phyloP scores from a whole-genome alignment of 345 rosid genomes.

The Moricandia moricandioides region DNA sequence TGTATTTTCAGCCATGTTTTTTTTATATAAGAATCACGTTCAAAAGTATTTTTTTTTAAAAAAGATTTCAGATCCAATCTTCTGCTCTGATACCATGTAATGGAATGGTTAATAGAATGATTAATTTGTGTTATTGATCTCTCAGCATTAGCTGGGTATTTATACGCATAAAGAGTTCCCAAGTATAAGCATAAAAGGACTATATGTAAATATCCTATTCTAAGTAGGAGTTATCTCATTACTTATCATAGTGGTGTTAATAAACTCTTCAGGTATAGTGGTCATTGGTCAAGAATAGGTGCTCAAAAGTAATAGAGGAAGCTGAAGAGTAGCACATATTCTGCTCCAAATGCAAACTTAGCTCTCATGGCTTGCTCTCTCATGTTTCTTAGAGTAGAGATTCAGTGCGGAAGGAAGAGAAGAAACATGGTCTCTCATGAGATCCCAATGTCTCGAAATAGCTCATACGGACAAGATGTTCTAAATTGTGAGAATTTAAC shows the following conservation, averaged over 20 bases:
- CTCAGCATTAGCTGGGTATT: no score
- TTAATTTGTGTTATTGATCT: no score
- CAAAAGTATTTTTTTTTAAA: no score
- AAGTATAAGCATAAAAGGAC: no score
- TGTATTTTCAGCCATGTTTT: no score
- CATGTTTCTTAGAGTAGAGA: conserved; percentile 43
- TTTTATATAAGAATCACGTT: no score
- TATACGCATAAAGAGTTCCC: no score
- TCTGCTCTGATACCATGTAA: no score
- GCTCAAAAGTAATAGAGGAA: neutral
- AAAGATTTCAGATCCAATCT: no score
- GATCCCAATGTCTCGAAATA: conserved; percentile 52
- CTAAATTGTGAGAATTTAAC: conserved; percentile 55
- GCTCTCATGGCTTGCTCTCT: conserved; percentile 51
- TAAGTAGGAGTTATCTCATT: no score
- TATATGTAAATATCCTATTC: no score
- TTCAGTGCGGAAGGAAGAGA: conserved; percentile 35
- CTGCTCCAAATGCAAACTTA: conserved; percentile 38
- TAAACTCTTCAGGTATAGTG: neutral
- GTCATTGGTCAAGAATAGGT: neutral
- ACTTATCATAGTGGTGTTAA: neutral
- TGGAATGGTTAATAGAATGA: no score
- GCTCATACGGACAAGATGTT: conserved; percentile 79
- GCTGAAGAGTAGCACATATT: neutral
- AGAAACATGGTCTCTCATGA: conserved; percentile 54